Evolutionary conservation across 2,329 filamentous ascomycete genomes (phyloP), one percentile per base, ranked within the genome.

Genomic region (Pestalotiopsis fici): DNA sequence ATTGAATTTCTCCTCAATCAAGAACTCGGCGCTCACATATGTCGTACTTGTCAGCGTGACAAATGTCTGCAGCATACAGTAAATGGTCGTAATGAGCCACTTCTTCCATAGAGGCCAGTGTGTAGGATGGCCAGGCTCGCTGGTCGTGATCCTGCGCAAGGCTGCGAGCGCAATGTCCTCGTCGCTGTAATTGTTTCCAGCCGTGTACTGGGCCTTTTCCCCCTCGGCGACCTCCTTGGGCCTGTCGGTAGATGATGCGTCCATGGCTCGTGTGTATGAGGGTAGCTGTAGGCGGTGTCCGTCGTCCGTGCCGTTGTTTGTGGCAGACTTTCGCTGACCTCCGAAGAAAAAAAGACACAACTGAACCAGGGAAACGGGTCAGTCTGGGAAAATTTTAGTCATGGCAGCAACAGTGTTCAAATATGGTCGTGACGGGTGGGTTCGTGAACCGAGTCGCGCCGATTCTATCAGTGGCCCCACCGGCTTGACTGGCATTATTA

Each of bases 31-130:
- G 55, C 78, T 77, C 61, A 82, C 75, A 68, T 80, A 82, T 12
- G 76, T 78, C 18, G 80, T 82, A 21, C 77, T 78, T 3, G 79
- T 77, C 59, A 81, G 69, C 23, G 78, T 77, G 55, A 82, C 77
- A 66, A 82, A 81, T 28, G 75, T 71, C 68, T 82, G 80, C 21
- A 77, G 72, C 57, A 73, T 64, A 64, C 74, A 77, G 72, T 77
- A 77, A 55, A 74, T 68, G 57, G 47, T 61, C 57, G 73, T 66
- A 67, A 76, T 71, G 47, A 59, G n/a, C 75, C 75, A 77, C 69
- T 77, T 77, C 71, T 77, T 77, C 61, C 65, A 56, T 7, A 67
- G 54, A 57, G 66, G 69, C 75, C 75, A 77, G 67, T 76, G 74
- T 28, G 75, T 75, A 6, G 75, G 75, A 43, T 77, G 75, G 21